Conservation (phyloP, 768 basidiomycete species). For the Trametes coccinea region DNA sequence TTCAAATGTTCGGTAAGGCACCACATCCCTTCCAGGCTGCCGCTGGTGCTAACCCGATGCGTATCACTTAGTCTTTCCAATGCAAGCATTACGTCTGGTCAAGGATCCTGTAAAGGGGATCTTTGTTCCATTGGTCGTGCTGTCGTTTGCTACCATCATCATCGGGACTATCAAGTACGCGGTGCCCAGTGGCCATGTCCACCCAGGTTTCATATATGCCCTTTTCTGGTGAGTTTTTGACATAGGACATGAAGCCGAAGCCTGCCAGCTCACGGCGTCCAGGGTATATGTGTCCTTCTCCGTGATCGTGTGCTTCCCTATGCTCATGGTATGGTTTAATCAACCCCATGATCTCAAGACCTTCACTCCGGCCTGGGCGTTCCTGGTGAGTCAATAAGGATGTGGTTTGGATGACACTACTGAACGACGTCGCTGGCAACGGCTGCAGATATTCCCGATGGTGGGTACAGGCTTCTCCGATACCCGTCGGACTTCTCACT, state of each 20-base stretch:
- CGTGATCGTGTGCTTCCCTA: slow-evolving; percentile 43
- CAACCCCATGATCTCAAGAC: slow-evolving; percentile 44
- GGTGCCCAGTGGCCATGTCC: slow-evolving; percentile 39
- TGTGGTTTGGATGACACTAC: background rate
- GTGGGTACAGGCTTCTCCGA: slow-evolving; percentile 17
- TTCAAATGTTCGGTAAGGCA: slow-evolving; percentile 44
- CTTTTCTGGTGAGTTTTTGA: slow-evolving; percentile 43
- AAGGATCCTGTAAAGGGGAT: slow-evolving; percentile 47
- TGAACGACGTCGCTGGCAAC: background rate
- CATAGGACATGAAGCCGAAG: too few relatives aligned
- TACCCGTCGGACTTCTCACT: slow-evolving; percentile 1
- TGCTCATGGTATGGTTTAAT: slow-evolving; percentile 53
- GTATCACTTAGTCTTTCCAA: slow-evolving; percentile 42
- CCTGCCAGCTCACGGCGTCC: background rate
- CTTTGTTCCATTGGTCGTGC: slow-evolving; percentile 43
- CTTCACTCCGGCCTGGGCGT: slow-evolving; percentile 41
- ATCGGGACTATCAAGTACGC: slow-evolving; percentile 50
- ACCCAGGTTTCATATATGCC: slow-evolving; percentile 39
- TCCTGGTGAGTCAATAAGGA: slow-evolving; percentile 34
- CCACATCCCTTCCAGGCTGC: background rate
- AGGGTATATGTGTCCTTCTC: slow-evolving; percentile 46
- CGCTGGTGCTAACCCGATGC: background rate
- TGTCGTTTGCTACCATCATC: slow-evolving; percentile 52
- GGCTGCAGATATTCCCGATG: slow-evolving; percentile 36
- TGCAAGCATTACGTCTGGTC: slow-evolving; percentile 43